phyloP scores from a whole-genome alignment of 306 rosid genomes.

The Citrullus colocynthis region DNA sequence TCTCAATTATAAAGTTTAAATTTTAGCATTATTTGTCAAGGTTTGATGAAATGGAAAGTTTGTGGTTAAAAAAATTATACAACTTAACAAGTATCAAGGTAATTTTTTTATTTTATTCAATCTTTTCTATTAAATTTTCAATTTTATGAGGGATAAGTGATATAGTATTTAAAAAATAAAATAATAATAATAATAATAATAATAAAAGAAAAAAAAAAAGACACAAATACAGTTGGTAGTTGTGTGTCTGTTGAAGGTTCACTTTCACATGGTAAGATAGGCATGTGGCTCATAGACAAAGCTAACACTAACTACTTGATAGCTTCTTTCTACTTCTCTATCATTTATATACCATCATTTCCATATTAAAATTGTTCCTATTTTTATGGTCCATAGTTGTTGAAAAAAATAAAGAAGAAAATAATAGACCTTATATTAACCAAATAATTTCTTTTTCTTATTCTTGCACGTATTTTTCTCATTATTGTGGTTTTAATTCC shows the following conservation, averaged over 20 bases:
- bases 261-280: neutral
- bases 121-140: neutral
- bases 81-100: no score
- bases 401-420: neutral
- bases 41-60: no score
- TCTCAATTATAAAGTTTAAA: no score
- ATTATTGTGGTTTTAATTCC: neutral
- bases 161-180: no score
- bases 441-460: neutral
- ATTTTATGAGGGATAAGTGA: no score
- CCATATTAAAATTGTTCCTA: no score
- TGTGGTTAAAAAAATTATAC: no score
- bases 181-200: no score
- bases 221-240: constrained; percentile 26
- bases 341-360: neutral
- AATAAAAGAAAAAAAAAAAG: neutral
- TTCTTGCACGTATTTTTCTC: no score
- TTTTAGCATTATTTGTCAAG: no score
- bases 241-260: constrained; percentile 6
- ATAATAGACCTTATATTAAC: neutral
- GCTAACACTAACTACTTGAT: neutral
- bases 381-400: neutral
- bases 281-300: neutral
- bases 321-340: neutral
- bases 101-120: no score